Percentiles rank a stretch among this genome's conserved stretches.
Conservation (phyloP, 768 basidiomycete species). For the Russula ochroleuca region DNA sequence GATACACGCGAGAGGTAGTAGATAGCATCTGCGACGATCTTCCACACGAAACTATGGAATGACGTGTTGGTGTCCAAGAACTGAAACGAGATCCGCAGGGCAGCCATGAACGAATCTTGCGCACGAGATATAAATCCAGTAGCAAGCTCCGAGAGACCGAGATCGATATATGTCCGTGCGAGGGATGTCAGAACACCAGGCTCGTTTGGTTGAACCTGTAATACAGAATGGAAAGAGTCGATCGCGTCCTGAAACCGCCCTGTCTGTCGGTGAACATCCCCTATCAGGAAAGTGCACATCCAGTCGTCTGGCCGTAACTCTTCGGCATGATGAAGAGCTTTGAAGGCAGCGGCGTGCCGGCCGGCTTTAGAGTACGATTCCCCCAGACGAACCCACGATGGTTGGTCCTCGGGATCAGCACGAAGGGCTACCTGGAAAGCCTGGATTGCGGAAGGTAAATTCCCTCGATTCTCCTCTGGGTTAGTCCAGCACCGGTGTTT, state of each 20-base stretch:
- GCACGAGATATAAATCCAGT: slow-evolving; percentile 75
- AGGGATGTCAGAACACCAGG: slow-evolving; percentile 68
- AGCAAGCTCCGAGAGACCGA: slow-evolving; percentile 58
- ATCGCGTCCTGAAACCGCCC: slow-evolving; percentile 77
- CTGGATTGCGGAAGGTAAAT: slow-evolving; percentile 72
- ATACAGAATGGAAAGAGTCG: slow-evolving; percentile 52
- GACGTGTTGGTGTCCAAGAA: slow-evolving; percentile 52
- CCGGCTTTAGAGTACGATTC: slow-evolving; percentile 89
- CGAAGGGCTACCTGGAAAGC: slow-evolving; percentile 84
- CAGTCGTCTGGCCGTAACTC: slow-evolving; percentile 75
- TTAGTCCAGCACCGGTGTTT: slow-evolving; percentile 15
- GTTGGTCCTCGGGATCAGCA: slow-evolving; percentile 67
- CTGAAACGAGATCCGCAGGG: slow-evolving; percentile 49
- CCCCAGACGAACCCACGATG: slow-evolving; percentile 87
- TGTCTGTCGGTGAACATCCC: slow-evolving; percentile 75
- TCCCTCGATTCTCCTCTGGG: slow-evolving; percentile 52
- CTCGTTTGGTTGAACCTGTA: slow-evolving; percentile 56
- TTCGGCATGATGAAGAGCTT: slow-evolving; percentile 72
- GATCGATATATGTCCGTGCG: slow-evolving; percentile 64
- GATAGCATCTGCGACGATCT: slow-evolving; percentile 71
- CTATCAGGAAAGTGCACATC: slow-evolving; percentile 79
- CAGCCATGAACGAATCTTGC: slow-evolving; percentile 62
- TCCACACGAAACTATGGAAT: slow-evolving; percentile 77
- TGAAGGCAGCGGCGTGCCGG: slow-evolving; percentile 82
- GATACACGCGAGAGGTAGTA: slow-evolving; percentile 57